Conservation (phyloP, 805 yeast genomes). For the Metschnikowia proteae region DNA sequence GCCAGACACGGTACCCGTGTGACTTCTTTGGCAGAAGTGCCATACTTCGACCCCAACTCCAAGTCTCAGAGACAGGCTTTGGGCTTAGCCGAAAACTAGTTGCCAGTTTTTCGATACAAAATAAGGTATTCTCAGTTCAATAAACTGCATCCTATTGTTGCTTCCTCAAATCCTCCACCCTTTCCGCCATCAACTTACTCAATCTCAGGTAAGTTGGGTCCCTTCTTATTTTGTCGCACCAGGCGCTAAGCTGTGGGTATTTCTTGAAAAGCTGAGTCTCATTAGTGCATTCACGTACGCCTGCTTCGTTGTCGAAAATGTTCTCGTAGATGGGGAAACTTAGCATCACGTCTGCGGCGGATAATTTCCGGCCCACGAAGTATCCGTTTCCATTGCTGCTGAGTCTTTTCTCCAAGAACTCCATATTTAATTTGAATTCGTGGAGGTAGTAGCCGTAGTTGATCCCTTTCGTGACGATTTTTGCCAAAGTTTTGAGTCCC, state of each 20-base stretch:
- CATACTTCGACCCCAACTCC: conserved; percentile 47
- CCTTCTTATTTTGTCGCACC: conserved; percentile 32
- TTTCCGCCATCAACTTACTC: conserved; percentile 29
- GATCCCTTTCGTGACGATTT: conserved; percentile 41
- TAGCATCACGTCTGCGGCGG: conserved; percentile 56
- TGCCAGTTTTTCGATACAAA: too few relatives aligned
- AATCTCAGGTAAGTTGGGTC: conserved; percentile 33
- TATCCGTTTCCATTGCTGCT: conserved; percentile 29
- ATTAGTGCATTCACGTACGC: conserved; percentile 32
- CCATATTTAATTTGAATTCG: conserved; percentile 41
- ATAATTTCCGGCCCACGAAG: conserved; percentile 48
- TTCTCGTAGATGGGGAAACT: conserved; percentile 39
- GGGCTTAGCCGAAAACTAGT: conserved; percentile 30
- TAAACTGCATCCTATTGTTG: not conserved
- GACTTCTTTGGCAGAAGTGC: conserved; percentile 49
- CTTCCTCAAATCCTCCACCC: conserved; percentile 18
- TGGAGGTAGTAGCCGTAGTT: conserved; percentile 47
- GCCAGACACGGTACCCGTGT: conserved; percentile 41
- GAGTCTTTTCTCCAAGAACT: conserved; percentile 40
- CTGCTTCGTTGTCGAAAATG: conserved; percentile 29
- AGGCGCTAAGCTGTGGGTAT: conserved; percentile 36
- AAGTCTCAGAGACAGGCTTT: conserved; percentile 52
- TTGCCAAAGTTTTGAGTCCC: conserved; percentile 44
- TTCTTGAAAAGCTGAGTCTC: conserved; percentile 30
- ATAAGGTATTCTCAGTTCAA: not conserved